phyloP scores from a whole-genome alignment of 139 green algal species.

The Chlorella sp. region DNA sequence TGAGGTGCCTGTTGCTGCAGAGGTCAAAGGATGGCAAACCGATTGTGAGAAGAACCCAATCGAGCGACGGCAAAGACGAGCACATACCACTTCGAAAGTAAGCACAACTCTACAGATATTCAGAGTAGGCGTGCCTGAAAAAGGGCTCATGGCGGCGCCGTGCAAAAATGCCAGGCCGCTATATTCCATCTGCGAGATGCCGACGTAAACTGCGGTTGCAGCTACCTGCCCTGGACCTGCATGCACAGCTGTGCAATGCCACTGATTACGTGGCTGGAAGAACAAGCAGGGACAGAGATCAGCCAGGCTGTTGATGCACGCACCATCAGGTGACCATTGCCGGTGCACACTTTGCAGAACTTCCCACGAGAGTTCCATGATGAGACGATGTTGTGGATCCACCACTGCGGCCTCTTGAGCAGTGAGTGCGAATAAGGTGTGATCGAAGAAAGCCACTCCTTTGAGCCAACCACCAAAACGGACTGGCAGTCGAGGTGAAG shows the following conservation, averaged over 20 bases:
- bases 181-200: conserved; percentile 82
- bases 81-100: too few species aligned
- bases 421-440: conserved; percentile 63
- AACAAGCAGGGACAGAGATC: too few species aligned
- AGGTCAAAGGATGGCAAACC: neutral
- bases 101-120: neutral
- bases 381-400: conserved; percentile 83
- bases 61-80: neutral
- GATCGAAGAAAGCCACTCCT: conserved; percentile 70
- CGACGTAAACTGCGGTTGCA: conserved; percentile 74
- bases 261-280: neutral
- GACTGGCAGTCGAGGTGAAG: neutral
- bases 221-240: neutral
- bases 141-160: neutral
- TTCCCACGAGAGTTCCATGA: conserved; percentile 48
- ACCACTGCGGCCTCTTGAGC: conserved; percentile 57
- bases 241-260: neutral
- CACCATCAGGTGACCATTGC: neutral
- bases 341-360: neutral
- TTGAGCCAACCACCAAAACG: conserved; percentile 24
- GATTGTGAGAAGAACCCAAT: too few species aligned
- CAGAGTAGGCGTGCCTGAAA: neutral
- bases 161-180: conserved; percentile 20
- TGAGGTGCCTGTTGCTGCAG: conserved; percentile 48
- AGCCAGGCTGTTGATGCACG: neutral